Evolutionary conservation across 139 green algal genomes (phyloP).

Genomic region (Picochlorum sp.): DNA sequence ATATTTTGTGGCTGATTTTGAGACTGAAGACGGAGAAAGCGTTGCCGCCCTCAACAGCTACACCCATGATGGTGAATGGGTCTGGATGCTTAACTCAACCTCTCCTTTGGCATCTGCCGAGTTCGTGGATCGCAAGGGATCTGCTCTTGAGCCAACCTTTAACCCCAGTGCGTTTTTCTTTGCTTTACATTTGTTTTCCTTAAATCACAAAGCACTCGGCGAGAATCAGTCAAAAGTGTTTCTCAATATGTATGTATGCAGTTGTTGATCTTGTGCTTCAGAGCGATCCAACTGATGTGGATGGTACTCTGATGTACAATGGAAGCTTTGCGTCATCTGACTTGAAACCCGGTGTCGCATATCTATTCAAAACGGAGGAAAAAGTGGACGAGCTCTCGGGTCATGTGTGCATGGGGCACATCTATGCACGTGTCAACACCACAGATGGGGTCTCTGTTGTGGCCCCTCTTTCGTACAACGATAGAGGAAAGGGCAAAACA

Average conservation of each 20-base stretch:
- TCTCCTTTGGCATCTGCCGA: background rate
- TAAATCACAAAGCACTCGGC: too few species aligned
- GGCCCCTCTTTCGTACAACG: background rate
- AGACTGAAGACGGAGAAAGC: background rate
- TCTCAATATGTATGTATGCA: too few species aligned
- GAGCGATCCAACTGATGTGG: too few species aligned
- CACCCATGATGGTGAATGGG: background rate
- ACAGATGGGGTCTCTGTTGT: background rate
- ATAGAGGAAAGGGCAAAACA: background rate
- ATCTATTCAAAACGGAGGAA: background rate
- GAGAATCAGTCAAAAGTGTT: too few species aligned
- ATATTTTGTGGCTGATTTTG: background rate
- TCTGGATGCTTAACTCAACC: background rate
- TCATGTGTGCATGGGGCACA: background rate
- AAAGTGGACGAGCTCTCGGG: background rate
- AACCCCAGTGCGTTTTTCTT: too few species aligned
- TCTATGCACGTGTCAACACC: background rate
- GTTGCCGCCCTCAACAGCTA: background rate
- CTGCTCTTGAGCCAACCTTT: background rate
- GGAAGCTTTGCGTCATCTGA: too few species aligned
- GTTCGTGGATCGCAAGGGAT: background rate
- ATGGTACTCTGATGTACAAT: too few species aligned
- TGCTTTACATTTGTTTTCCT: too few species aligned
- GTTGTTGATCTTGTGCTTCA: too few species aligned
- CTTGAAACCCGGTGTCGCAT: background rate